Evolutionary conservation across 2,329 filamentous ascomycete species (phyloP).

Genomic region (Curvularia verruculosa): DNA sequence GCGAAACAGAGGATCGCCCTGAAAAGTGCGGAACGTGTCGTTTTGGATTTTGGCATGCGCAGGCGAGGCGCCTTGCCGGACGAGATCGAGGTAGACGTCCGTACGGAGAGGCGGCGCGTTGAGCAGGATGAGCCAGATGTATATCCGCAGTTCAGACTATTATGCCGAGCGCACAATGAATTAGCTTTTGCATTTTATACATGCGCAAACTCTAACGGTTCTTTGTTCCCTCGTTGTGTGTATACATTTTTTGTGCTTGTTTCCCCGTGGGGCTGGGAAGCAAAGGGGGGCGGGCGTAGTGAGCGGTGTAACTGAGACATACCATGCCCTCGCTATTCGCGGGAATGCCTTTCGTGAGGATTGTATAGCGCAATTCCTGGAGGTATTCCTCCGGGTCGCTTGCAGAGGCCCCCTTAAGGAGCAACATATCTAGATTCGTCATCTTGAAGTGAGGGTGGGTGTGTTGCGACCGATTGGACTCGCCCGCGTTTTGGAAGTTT

Average conservation of each 20-base stretch:
- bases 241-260: background rate
- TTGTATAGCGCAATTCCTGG: constrained; percentile 73
- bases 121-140: constrained; percentile 93
- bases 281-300: background rate
- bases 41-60: constrained; percentile 98
- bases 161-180: background rate
- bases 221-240: background rate
- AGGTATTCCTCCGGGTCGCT: constrained; percentile 71
- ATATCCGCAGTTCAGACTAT: constrained; percentile 89
- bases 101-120: constrained; percentile 84
- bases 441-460: constrained; percentile 24
- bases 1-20: constrained; percentile 96
- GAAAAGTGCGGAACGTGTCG: constrained; percentile 95
- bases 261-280: background rate
- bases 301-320: constrained; percentile 23
- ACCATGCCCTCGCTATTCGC: constrained; percentile 84
- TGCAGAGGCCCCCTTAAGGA: constrained; percentile 79
- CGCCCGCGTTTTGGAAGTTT: constrained; percentile 7
- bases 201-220: background rate
- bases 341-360: constrained; percentile 77
- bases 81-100: constrained; percentile 84
- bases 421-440: constrained; percentile 69
- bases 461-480: constrained; percentile 14
- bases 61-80: constrained; percentile 91
- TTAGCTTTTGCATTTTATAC: background rate